Conservation (phyloP, 2,329 filamentous ascomycete species). For the Aspergillus flavus region DNA sequence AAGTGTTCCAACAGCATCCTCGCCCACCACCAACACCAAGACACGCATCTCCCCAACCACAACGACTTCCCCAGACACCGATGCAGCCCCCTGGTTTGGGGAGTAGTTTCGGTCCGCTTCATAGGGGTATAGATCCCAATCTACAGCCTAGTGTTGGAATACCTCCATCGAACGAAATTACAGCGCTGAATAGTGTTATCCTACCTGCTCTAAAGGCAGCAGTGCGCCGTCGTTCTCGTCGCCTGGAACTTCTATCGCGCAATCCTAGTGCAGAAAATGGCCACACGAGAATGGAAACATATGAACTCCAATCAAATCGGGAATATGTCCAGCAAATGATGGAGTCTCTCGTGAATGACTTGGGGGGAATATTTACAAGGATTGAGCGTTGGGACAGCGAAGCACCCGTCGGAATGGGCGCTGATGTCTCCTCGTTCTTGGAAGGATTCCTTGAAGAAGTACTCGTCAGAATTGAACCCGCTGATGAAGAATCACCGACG, state of each 20-base stretch:
- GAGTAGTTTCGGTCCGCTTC: slow-evolving; percentile 12
- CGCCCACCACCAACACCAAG: slow-evolving; percentile 53
- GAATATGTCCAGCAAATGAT: slow-evolving; percentile 83
- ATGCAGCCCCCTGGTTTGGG: slow-evolving; percentile 10
- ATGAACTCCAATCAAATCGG: slow-evolving; percentile 61
- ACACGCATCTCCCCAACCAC: slow-evolving; percentile 54
- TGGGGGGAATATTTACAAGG: slow-evolving; percentile 81
- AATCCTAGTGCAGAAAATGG: slow-evolving; percentile 51
- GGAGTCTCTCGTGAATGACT: slow-evolving; percentile 76
- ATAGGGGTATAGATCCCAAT: slow-evolving; percentile 14
- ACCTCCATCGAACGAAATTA: slow-evolving; percentile 63
- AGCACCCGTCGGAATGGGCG: slow-evolving; percentile 90
- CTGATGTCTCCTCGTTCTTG: slow-evolving; percentile 83
- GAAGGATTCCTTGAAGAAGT: slow-evolving; percentile 95
- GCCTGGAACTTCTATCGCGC: slow-evolving; percentile 49
- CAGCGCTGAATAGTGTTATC: slow-evolving; percentile 87
- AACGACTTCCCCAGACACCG: slow-evolving; percentile 15
- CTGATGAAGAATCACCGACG: slow-evolving; percentile 38
- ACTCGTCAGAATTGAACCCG: slow-evolving; percentile 83
- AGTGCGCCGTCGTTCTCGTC: slow-evolving; percentile 72
- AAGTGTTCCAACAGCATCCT: slow-evolving; percentile 15
- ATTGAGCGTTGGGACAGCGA: slow-evolving; percentile 86
- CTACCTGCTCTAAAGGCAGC: slow-evolving; percentile 91
- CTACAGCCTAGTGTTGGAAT: slow-evolving; percentile 19
- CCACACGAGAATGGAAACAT: slow-evolving; percentile 50